Evolutionary conservation across 495 filamentous ascomycete species (phyloP).

Genomic region (Paragyromitra xinjiangensis): DNA sequence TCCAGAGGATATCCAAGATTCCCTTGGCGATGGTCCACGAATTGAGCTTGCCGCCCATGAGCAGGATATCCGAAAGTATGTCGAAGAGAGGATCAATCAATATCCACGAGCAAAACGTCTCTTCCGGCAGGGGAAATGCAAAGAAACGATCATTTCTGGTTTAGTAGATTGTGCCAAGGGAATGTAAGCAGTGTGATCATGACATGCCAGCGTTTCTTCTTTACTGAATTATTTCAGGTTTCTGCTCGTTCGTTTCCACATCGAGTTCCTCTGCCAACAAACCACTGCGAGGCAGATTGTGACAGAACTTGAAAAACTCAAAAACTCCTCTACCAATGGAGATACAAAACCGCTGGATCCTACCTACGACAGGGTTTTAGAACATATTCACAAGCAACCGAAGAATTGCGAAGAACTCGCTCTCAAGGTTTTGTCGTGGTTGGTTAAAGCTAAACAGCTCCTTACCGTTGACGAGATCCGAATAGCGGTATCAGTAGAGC

Average conservation of each 20-base stretch:
- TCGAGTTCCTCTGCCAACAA: neutral
- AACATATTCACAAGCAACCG: neutral
- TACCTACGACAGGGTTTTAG: conserved; percentile 5
- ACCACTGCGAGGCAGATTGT: too few relatives aligned
- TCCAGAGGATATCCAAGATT: too few relatives aligned
- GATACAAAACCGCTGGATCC: neutral
- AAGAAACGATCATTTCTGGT: too few relatives aligned
- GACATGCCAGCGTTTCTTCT: neutral
- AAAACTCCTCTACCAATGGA: too few relatives aligned
- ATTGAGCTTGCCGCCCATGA: too few relatives aligned
- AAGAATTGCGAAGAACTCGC: neutral
- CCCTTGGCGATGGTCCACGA: too few relatives aligned
- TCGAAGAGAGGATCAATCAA: too few relatives aligned
- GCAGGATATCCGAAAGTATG: too few relatives aligned
- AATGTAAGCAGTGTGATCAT: neutral
- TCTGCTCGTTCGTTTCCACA: conserved; percentile 7
- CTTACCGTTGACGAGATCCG: conserved; percentile 1
- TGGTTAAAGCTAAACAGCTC: neutral
- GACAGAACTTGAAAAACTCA: too few relatives aligned
- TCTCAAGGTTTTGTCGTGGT: neutral
- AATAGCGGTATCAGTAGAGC: conserved; percentile 10
- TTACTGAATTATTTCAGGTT: conserved; percentile 7
- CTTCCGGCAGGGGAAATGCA: too few relatives aligned
- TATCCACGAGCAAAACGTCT: too few relatives aligned
- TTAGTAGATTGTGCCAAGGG: too few relatives aligned